Base-by-base conservation (phyloP, 768 basidiomycete species). In the Nidularia pulvinata region DNA sequence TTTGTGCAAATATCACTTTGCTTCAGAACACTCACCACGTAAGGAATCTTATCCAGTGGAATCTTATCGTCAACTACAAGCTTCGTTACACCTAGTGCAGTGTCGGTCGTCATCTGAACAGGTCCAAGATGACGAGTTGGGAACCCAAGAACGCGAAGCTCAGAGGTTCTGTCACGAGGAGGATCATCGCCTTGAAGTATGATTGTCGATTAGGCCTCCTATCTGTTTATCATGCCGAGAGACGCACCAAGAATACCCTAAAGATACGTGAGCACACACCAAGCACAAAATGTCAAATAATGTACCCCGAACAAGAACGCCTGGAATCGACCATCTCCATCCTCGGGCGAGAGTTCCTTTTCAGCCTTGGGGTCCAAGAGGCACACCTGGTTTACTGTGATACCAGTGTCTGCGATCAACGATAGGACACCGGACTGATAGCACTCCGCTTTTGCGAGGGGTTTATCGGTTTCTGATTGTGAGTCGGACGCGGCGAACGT, bases 41-140 rank as follows among this genome's bases (percentile, higher is more conserved):
- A 93, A 1, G 84, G 82, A 47, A 98, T 93, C 36, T 88, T 68
- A 48, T 83, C 75, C 13, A 98, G 72, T 0, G 83, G 78, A 33
- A 86, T 86, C 82, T 84, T 79, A 65, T 95, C 91, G 46, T 86
- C 69, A 0, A 94, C 86, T 13, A 95, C 88, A 4, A 83, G 69
- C 64, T 93, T 95, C 1, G 93, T 93, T 4, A 97, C 96, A 4
- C 89, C 93, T 0, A 98, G 75, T 1, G 96, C 96, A 1, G 96
- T 98, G 70, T 99, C 96, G 0, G 97, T 99, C 33, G 97, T 98
- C 97, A 99, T 99, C 70, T 99, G 97, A 1, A 93, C 77, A 2
- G 85, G 74, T 0, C 94, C 95, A 6, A 99, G 77, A 68, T 91
- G 91, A 33, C 97, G 82, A 5, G 82, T 82, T 1, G 93, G 91